These are phyloP conservation scores for Phytopythium boreale DNA, from an alignment of 352 stramenopile genomes.

Conservation along the genomic window DNA sequence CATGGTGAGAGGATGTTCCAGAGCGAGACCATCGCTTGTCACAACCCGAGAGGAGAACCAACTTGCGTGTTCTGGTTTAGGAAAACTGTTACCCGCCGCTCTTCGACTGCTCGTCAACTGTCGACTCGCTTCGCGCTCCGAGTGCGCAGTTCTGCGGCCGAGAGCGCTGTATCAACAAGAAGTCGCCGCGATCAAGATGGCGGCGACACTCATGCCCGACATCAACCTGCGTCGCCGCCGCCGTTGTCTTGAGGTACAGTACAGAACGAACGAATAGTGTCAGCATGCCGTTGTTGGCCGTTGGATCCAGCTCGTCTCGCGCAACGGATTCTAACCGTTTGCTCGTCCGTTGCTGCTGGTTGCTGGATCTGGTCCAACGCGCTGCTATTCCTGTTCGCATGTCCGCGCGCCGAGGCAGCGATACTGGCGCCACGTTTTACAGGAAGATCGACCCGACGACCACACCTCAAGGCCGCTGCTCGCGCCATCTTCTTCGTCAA, in stretches of 20 bases:
- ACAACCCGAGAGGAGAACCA: neutral
- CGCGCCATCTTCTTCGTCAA: neutral
- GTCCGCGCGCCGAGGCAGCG: slow-evolving; percentile 13
- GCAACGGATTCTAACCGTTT: neutral
- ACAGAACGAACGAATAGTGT: neutral
- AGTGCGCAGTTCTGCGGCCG: no score
- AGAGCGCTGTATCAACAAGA: neutral
- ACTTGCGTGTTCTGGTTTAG: no score
- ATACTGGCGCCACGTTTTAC: slow-evolving; percentile 39
- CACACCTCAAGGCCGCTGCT: neutral
- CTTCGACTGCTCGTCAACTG: no score
- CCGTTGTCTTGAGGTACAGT: slow-evolving; percentile 44
- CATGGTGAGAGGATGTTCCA: neutral
- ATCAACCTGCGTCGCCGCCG: slow-evolving; percentile 65
- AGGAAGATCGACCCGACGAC: slow-evolving; percentile 6
- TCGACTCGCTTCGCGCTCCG: no score
- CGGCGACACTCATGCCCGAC: slow-evolving; percentile 64
- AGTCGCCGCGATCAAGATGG: slow-evolving; percentile 8
- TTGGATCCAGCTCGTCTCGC: neutral
- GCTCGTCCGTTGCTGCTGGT: neutral
- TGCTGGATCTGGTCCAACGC: neutral
- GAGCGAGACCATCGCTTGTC: neutral
- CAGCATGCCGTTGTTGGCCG: neutral
- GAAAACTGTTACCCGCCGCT: no score
- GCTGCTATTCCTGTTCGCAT: neutral